Percentiles rank a stretch among this genome's conserved stretches.
These are phyloP conservation scores for Ascochyta fabae DNA, from an alignment of 2,329 filamentous ascomycete species.

Conservation along the genomic window DNA sequence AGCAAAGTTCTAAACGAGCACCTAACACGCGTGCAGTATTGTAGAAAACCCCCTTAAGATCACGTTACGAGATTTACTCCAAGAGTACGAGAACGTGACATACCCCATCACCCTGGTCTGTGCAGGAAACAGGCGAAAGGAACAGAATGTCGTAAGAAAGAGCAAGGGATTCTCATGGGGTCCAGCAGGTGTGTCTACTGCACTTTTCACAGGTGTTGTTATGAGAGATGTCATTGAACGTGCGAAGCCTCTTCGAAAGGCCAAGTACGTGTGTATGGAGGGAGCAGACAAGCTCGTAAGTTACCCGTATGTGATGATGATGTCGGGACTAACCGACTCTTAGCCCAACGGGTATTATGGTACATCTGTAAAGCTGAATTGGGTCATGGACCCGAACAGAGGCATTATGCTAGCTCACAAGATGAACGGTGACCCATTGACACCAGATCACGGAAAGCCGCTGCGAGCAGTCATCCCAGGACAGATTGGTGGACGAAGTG, in stretches of 20 bases:
- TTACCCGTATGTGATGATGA: not conserved
- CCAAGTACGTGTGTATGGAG: conserved; percentile 88
- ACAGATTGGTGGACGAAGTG: conserved; percentile 88
- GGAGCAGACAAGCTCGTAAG: conserved; percentile 78
- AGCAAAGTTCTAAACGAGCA: not conserved
- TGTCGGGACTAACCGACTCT: conserved; percentile 17
- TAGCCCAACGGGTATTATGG: conserved; percentile 87
- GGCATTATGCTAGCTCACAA: conserved; percentile 87
- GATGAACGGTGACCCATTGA: conserved; percentile 85
- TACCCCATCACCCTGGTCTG: conserved; percentile 89
- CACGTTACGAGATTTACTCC: conserved; percentile 73
- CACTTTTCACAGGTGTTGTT: conserved; percentile 83
- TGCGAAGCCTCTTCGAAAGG: conserved; percentile 72
- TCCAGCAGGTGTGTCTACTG: conserved; percentile 83
- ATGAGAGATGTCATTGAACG: conserved; percentile 73
- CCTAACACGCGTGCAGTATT: conserved; percentile 54
- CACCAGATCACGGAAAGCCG: conserved; percentile 86
- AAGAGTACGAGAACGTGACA: conserved; percentile 79
- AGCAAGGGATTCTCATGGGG: conserved; percentile 97
- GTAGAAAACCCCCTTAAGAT: conserved; percentile 78
- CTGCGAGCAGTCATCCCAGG: conserved; percentile 84
- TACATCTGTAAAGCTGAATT: conserved; percentile 85
- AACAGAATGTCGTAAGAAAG: conserved; percentile 89
- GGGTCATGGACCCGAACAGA: conserved; percentile 81
- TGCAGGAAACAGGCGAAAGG: conserved; percentile 88